Evolutionary conservation across 78 protist genomes (phyloP), one percentile per base, ranked within the genome.

Genomic region (Dictyostelium purpureum): DNA sequence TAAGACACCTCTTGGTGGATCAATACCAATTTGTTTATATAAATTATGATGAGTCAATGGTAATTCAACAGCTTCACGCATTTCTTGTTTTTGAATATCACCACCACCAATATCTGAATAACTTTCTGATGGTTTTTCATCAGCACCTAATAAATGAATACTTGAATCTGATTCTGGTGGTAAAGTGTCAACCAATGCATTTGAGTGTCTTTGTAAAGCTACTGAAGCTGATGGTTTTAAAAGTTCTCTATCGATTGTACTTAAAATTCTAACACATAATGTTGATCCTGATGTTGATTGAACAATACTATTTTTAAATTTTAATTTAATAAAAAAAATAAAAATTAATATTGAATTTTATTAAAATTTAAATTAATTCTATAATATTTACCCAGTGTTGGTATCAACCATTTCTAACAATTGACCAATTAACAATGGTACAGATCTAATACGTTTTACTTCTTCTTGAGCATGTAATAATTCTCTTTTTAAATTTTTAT

Each of bases 11-110:
- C 99, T 95, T 11, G 99, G 99, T 37, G 99, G 99, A 83, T 99
- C 99, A 61, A 99, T 99, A 52, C 99, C 99, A 56, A 98, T 97
- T 49, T 96, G 98, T 65, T 96, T 92, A 94, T 98, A 99, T 16
- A 98, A 96, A 16, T 97, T 98, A 71, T 83, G 90, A 78, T 98
- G 98, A 19, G 99, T 99, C 26, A 99, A 97, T 31, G 99, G 99
- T 49, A 99, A 96, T 89, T 99, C 99, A 4, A 99, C 99, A 9
- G 99, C 99, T 94, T 99, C 99, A 47, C 99, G 95, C 95, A 99
- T 98, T 74, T 99, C 99, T 88, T 99, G 99, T 96, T 99, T 99
- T 90, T 99, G 99, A 52, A 97, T 96, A 95, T n/a, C n/a, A n/a
- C n/a, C n/a, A n/a, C n/a, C n/a, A 12, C 99, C 99, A 57, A 99